Base-by-base conservation (phyloP, 1,139 yeast genomes). In the Eremothecium coryli region DNA sequence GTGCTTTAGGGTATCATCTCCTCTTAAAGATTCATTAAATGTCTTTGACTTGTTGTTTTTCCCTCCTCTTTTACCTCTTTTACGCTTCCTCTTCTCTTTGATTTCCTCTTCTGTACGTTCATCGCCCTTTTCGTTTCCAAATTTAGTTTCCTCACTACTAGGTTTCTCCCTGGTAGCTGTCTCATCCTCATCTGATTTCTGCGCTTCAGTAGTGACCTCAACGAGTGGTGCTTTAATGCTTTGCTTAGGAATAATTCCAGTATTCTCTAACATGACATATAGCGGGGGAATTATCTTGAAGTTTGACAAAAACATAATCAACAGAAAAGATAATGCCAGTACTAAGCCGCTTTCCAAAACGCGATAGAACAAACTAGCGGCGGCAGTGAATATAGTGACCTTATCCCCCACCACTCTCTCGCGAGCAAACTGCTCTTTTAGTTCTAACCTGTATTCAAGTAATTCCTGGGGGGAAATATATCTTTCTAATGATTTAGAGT, bases 21-120 rank as follows among this genome's bases (percentile, higher is more conserved):
- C 48, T 6, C 44, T 46, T 6, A 38, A 42, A 10, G 35, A 43
- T n/a, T n/a, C n/a, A 32, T 12, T 5, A 11, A 4, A 12, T 31
- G 44, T 23, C 36, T 61, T 58, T 53, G 69, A 71, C 45, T 70
- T 71, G 38, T 66, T 66, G 46, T 71, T 73, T 44, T 73, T 76
- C 0, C 95, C 95, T 5, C 95, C 96, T 40, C 97, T 67, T 10
- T 80, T 68, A 4, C 96, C 96, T 49, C 96, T 70, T 53, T 82
- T 86, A 16, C 96, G 66, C 51, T 71, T 78, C 57, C 65, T 69
- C 29, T 45, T 51, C 20, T 47, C 30, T 9, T 20, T 31, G 14
- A 30, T 33, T 17, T 26, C 27, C 8, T 35, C 33, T 23, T 33
- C 39, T 29, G 21, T 26, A 5, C 22, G 31, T 9, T 23, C 36